Percentiles rank a stretch among this genome's conserved stretches.
phyloP scores from a whole-genome alignment of 1,284 basidiomycete genomes.

The Trametes pubescens region DNA sequence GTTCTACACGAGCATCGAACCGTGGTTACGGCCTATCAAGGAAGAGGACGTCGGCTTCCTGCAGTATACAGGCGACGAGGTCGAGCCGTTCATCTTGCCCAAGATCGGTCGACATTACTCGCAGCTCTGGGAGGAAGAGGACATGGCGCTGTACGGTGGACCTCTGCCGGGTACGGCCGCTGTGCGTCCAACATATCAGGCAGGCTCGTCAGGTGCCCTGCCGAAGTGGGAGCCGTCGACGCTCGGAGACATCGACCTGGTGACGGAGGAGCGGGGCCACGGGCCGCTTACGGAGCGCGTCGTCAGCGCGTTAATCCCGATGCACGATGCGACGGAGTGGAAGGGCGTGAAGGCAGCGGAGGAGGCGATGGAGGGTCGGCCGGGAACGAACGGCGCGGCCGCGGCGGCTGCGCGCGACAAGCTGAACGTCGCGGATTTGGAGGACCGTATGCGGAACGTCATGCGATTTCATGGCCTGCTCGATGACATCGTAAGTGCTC shows the following conservation, averaged over 20 bases:
- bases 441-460: constrained; percentile 73
- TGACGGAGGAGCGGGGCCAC: constrained; percentile 76
- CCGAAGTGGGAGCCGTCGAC: constrained; percentile 80
- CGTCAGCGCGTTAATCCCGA: constrained; percentile 79
- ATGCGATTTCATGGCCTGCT: constrained; percentile 76
- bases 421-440: constrained; percentile 75
- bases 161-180: constrained; percentile 52
- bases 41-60: constrained; percentile 94
- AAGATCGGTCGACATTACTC: constrained; percentile 89
- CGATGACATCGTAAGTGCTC: constrained; percentile 58
- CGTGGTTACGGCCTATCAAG: constrained; percentile 84
- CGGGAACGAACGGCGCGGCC: constrained; percentile 75
- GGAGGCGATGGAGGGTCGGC: constrained; percentile 83
- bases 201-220: constrained; percentile 48
- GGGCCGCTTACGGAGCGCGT: constrained; percentile 84
- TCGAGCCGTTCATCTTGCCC: constrained; percentile 87
- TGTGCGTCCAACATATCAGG: constrained; percentile 42
- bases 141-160: constrained; percentile 61
- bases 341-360: constrained; percentile 81
- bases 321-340: constrained; percentile 68
- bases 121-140: constrained; percentile 93
- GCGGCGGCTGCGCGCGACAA: constrained; percentile 76
- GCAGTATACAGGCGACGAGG: constrained; percentile 87
- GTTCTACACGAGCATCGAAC: constrained; percentile 87
- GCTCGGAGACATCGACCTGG: constrained; percentile 67